Evolutionary conservation across 2,329 filamentous ascomycete species (phyloP), one percentile per base, ranked within the genome.

Genomic region (Hirsutella thompsonii): DNA sequence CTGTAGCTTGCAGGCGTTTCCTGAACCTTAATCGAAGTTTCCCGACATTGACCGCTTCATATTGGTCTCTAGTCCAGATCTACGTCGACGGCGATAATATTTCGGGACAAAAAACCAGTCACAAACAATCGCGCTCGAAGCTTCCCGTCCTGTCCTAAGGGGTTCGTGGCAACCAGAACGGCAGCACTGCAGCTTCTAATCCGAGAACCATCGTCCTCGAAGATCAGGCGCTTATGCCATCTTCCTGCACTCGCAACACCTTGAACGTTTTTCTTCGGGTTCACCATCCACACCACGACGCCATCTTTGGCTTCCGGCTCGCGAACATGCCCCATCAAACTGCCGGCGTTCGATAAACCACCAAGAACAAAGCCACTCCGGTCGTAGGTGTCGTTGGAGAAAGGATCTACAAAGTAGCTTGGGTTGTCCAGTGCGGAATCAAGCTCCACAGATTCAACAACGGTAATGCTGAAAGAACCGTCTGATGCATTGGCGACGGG

Each of bases 41-140:
- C n/a, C n/a, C n/a, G n/a, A n/a, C n/a, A n/a, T n/a, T n/a, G n/a
- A n/a, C n/a, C n/a, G n/a, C n/a, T n/a, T n/a, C n/a, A n/a, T n/a
- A n/a, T n/a, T n/a, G n/a, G n/a, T n/a, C n/a, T n/a, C n/a, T n/a
- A 26, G 11, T 26, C 23, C 37, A 38, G 14, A 28, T 38, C 37
- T 3, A 38, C 23, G 4, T 9, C 16, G 13, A 26, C 16, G 9
- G 37, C 11, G 18, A 79, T 51, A 28, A 70, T 57, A 42, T 55
- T 64, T 26, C 60, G 57, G 2, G 72, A 68, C 44, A 70, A 45
- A 42, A 76, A 74, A 0, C 76, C 75, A 0, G 74, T 74, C 2
- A 70, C 66, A 52, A 74, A 79, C 14, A 80, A 51, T 72, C 72
- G 76, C 0, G 66, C 76, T 44, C 65, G 63, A 16, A 68, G 63